A percentile compares a stretch with the other conserved stretches of the same genome.
Evolutionary conservation across 805 yeast species (phyloP).

Genomic region (Saturnispora galanensis): DNA sequence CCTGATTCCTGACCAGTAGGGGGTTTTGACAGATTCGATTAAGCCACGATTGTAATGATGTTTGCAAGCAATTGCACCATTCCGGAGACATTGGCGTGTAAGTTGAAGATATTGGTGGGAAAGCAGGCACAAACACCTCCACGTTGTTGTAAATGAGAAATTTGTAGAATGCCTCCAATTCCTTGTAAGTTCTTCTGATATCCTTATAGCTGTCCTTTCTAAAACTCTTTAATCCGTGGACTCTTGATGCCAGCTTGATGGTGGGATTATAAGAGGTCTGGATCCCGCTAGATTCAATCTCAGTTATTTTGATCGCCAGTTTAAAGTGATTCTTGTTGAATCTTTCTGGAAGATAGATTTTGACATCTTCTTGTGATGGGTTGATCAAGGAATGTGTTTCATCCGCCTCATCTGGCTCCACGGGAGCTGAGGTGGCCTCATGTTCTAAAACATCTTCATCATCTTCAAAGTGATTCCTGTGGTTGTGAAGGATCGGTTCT

Average conservation of each 20-base stretch:
- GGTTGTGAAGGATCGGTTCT: neutral
- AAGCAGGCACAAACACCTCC: constrained; percentile 87
- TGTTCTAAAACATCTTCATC: neutral
- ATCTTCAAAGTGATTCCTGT: neutral
- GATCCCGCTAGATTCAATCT: constrained; percentile 56
- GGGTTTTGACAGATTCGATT: constrained; percentile 65
- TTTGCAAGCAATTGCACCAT: constrained; percentile 47
- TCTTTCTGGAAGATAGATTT: constrained; percentile 42
- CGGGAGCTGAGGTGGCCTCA: neutral
- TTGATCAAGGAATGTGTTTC: neutral
- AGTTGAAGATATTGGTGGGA: constrained; percentile 66
- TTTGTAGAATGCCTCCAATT: constrained; percentile 64
- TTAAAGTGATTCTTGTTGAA: constrained; percentile 30
- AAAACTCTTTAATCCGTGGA: constrained; percentile 58
- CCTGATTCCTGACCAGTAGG: constrained; percentile 77
- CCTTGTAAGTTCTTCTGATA: constrained; percentile 71
- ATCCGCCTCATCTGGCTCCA: neutral
- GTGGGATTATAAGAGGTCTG: constrained; percentile 66
- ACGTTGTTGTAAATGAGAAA: constrained; percentile 74
- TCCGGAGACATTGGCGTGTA: constrained; percentile 83
- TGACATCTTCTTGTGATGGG: constrained; percentile 33
- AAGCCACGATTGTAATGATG: constrained; percentile 78
- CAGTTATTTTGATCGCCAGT: constrained; percentile 48
- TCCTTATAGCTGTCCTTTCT: constrained; percentile 62
- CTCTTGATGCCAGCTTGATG: constrained; percentile 54